A percentile compares a stretch with the other conserved stretches of the same genome.
Evolutionary conservation across 2,329 filamentous ascomycete genomes (phyloP).

Genomic region (Madurella mycetomatis): DNA sequence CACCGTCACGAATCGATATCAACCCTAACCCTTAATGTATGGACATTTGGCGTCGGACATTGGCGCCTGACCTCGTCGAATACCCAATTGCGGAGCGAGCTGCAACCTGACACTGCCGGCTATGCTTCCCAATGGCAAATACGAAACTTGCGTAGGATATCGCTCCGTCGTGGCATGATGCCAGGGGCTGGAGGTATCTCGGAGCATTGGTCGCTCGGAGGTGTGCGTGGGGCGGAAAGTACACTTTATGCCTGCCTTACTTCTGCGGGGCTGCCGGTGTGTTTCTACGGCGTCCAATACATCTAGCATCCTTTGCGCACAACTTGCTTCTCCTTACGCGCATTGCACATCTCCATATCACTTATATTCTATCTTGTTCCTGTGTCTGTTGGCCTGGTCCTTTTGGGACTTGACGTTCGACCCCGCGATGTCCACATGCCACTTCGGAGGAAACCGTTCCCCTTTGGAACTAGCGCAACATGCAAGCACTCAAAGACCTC

Average conservation of each 20-base stretch:
- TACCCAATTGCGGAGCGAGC: not conserved
- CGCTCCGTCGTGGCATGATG: not conserved
- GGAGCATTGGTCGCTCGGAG: not conserved
- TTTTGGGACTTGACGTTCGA: not conserved
- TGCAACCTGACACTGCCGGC: not conserved
- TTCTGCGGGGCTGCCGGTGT: too few species aligned
- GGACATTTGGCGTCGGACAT: too few species aligned
- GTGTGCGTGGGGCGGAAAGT: too few species aligned
- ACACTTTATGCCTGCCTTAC: too few species aligned
- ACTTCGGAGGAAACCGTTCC: not conserved
- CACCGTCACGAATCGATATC: too few species aligned
- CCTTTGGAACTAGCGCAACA: not conserved
- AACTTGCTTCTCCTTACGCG: too few species aligned
- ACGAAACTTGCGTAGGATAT: not conserved
- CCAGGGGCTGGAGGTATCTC: not conserved
- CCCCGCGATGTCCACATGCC: not conserved
- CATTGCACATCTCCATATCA: too few species aligned
- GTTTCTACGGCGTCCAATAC: too few species aligned
- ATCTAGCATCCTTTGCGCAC: too few species aligned
- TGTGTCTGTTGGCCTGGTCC: too few species aligned
- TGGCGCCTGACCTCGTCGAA: not conserved
- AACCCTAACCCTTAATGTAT: too few species aligned
- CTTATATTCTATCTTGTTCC: too few species aligned
- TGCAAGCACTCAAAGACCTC: constrained; percentile 6
- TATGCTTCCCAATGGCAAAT: not conserved